Evolutionary conservation across 164 flowering plant genomes (phyloP).

Genomic region (Magnolia changhungtana): DNA sequence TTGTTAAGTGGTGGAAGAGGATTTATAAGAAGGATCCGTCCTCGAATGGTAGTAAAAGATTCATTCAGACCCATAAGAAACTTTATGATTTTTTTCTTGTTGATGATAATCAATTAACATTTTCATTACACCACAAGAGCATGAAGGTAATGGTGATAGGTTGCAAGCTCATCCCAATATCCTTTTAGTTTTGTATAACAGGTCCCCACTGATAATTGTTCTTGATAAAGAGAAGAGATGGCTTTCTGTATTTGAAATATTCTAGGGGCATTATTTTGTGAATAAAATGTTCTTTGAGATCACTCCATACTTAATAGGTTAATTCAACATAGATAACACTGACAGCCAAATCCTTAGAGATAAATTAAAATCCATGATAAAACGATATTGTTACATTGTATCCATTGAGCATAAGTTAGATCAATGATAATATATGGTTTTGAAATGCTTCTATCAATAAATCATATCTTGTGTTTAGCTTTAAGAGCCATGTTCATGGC

Average conservation of each 20-base stretch:
- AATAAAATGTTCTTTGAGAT: conserved; percentile 3
- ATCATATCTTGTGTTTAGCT: not conserved
- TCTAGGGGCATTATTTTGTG: not conserved
- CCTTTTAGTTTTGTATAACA: conserved; percentile 1
- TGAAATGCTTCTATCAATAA: not conserved
- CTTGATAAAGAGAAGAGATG: not conserved
- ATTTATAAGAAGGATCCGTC: not conserved
- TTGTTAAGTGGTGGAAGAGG: not conserved
- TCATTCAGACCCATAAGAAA: conserved; percentile 6
- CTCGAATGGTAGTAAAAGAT: not conserved
- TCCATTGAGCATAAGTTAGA: not conserved
- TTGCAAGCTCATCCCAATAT: not conserved
- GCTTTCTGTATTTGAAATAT: not conserved
- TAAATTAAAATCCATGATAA: conserved; percentile 5
- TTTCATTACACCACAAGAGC: not conserved
- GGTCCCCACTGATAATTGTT: not conserved
- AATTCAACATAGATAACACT: conserved; percentile 3
- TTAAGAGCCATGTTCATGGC: not conserved
- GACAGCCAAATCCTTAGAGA: not conserved
- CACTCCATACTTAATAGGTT: not conserved
- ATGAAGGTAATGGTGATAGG: no score
- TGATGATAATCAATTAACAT: not conserved
- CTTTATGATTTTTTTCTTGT: not conserved
- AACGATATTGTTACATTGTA: not conserved
- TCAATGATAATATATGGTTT: not conserved